Percentiles rank a stretch among this genome's conserved stretches.
These are phyloP conservation scores for Cetraspora pellucida DNA, from an alignment of 192 early-diverging fungal genomes.

Conservation along the genomic window DNA sequence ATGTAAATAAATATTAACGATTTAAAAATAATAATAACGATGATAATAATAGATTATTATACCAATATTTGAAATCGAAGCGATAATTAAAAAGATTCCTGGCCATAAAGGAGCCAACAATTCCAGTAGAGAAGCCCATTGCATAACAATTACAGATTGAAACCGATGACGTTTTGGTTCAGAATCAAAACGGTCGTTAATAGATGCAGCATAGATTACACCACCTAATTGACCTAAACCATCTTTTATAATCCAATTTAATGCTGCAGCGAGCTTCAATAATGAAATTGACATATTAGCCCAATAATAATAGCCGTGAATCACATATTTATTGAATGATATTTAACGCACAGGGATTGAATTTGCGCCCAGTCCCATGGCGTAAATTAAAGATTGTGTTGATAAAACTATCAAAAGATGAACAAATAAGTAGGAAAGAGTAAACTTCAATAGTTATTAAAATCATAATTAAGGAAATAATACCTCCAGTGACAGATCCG, in stretches of 20 bases:
- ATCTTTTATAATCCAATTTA: constrained; percentile 93
- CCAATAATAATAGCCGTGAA: not conserved
- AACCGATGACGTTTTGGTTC: constrained; percentile 84
- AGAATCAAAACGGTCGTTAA: constrained; percentile 78
- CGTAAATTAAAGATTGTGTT: constrained; percentile 83
- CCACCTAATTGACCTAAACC: constrained; percentile 85
- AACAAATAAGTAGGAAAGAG: not conserved
- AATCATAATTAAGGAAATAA: constrained; percentile 4
- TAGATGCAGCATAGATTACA: constrained; percentile 76
- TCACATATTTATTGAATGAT: not conserved
- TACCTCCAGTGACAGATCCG: constrained; percentile 73
- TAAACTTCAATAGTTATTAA: not conserved
- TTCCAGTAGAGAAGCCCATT: constrained; percentile 74
- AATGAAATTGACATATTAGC: constrained; percentile 2
- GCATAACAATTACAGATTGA: constrained; percentile 69
- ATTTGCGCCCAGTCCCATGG: constrained; percentile 77
- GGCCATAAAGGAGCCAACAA: constrained; percentile 82
- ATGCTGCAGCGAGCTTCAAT: constrained; percentile 67
- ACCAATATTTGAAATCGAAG: constrained; percentile 79
- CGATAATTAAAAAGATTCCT: constrained; percentile 71
- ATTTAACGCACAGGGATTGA: constrained; percentile 53
- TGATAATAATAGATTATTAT: constrained; percentile 32
- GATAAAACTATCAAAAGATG: constrained; percentile 61
- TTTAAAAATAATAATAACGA: not conserved
- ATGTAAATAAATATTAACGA: not conserved